These are phyloP conservation scores for Hygrocybe punicea DNA, from an alignment of 768 basidiomycete genomes.

Conservation along the genomic window DNA sequence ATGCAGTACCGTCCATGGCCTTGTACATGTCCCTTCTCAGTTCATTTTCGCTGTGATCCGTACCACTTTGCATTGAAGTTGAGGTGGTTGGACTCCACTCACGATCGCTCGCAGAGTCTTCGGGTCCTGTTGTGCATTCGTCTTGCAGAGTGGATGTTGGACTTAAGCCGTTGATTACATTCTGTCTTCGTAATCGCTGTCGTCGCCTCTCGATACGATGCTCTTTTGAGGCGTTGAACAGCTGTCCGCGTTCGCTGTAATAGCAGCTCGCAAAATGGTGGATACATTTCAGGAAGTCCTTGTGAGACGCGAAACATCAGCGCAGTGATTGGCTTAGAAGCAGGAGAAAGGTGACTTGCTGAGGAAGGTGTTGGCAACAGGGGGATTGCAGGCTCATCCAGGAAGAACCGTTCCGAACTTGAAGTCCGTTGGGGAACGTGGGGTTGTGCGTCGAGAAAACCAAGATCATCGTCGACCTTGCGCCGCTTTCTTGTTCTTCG, in stretches of 20 bases:
- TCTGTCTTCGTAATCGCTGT: conserved; percentile 11
- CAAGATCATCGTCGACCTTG: conserved; percentile 48
- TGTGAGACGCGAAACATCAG: conserved; percentile 1
- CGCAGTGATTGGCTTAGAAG: conserved; percentile 6
- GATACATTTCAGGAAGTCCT: conserved; percentile 52
- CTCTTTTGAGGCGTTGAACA: conserved; percentile 48
- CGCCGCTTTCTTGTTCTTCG: conserved; percentile 40
- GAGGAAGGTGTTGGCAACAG: conserved; percentile 56
- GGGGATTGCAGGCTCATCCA: conserved; percentile 9
- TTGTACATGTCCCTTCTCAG: conserved; percentile 65
- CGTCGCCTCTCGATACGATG: conserved; percentile 37
- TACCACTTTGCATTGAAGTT: not conserved
- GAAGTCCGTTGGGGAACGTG: not conserved
- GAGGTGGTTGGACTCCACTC: not conserved
- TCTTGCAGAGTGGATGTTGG: conserved; percentile 5
- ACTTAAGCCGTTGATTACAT: conserved; percentile 4
- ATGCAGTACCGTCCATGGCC: conserved; percentile 66
- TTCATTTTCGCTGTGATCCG: conserved; percentile 7
- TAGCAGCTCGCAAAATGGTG: conserved; percentile 49
- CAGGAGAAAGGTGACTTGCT: conserved; percentile 36
- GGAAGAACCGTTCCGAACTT: not conserved
- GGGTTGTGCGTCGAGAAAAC: conserved; percentile 48
- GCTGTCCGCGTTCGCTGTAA: conserved; percentile 59
- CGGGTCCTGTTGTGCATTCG: not conserved
- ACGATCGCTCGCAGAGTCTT: not conserved